Percentiles rank a stretch among this genome's conserved stretches.
Conservation (phyloP, 495 filamentous ascomycete species). For the Pseudoneurospora amorphoporcata region DNA sequence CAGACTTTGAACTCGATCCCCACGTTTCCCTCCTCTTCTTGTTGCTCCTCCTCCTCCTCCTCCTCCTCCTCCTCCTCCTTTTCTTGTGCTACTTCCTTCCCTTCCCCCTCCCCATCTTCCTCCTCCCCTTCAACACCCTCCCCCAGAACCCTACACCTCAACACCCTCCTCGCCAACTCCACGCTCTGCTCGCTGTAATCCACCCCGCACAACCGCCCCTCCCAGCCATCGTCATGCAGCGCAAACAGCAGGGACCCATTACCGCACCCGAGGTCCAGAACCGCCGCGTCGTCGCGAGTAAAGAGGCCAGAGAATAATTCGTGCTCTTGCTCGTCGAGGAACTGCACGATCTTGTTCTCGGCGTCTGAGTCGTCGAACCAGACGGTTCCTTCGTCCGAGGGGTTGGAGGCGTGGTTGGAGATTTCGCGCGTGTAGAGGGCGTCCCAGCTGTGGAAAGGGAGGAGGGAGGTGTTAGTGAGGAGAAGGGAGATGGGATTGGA, state of each 20-base stretch:
- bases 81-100: conserved; percentile 3
- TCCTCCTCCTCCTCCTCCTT: conserved; percentile 8
- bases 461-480: not conserved
- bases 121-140: conserved; percentile 9
- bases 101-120: not conserved
- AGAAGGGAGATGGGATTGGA: not conserved
- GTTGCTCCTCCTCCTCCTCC: not conserved
- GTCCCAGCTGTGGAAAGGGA: conserved; percentile 49
- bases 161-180: conserved; percentile 51
- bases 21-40: not conserved
- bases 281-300: conserved; percentile 16
- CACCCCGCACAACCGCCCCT: conserved; percentile 67
- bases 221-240: conserved; percentile 46
- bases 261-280: conserved; percentile 77
- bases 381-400: conserved; percentile 54
- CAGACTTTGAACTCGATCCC: conserved; percentile 56
- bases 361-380: conserved; percentile 70
- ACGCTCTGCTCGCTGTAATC: conserved; percentile 75
- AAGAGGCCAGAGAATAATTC: conserved; percentile 2
- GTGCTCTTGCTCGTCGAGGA: conserved; percentile 37
- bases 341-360: conserved; percentile 48
- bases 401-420: conserved; percentile 49
- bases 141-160: conserved; percentile 19
- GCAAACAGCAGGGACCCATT: conserved; percentile 83
- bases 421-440: conserved; percentile 51